phyloP scores from a whole-genome alignment of 306 rosid genomes.

The Cucumis melo region DNA sequence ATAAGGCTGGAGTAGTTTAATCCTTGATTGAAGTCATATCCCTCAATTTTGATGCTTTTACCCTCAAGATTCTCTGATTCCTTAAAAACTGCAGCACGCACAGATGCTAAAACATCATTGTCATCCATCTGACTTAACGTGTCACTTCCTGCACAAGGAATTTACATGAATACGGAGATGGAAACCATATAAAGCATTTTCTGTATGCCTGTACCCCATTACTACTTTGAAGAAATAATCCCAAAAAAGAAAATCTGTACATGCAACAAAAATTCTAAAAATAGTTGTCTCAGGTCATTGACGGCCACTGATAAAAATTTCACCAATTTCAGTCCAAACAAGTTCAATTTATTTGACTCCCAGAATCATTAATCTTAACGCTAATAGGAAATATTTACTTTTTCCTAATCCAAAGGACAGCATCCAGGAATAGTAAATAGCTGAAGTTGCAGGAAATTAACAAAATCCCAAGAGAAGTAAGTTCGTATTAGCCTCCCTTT shows the following conservation, averaged over 20 bases:
- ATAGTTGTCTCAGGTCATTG: neutral
- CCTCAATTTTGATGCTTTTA: conserved; percentile 36
- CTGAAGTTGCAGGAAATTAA: neutral
- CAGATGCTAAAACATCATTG: conserved; percentile 12
- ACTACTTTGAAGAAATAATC: neutral
- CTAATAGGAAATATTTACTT: neutral
- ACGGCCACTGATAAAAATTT: neutral
- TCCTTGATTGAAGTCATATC: conserved; percentile 77
- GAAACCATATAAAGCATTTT: neutral
- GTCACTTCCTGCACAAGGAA: neutral
- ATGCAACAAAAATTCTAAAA: neutral
- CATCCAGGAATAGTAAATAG: neutral
- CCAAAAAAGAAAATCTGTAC: neutral
- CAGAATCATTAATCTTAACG: neutral
- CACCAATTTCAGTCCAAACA: neutral
- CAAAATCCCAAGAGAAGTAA: neutral
- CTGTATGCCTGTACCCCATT: neutral
- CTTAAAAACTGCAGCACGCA: conserved; percentile 48
- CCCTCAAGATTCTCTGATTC: conserved; percentile 61
- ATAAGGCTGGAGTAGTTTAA: conserved; percentile 50
- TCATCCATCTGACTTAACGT: conserved; percentile 16
- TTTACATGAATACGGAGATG: neutral
- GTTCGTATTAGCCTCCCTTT: neutral
- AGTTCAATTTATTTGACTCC: neutral
- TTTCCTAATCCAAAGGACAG: neutral